phyloP scores from a whole-genome alignment of 371 early-diverging fungal species.

The Circinella minor region DNA sequence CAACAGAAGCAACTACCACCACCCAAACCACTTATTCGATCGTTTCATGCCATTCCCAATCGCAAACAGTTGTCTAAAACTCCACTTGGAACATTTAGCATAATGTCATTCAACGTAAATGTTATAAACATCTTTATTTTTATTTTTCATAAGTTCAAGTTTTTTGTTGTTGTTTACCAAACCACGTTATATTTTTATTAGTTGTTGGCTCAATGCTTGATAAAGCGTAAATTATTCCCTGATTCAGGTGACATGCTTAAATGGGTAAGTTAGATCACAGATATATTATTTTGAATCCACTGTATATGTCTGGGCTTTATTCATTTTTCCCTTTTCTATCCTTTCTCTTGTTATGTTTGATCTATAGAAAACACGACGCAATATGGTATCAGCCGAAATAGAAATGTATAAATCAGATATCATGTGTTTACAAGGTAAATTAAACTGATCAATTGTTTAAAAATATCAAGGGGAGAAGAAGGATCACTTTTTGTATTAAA shows the following conservation, averaged over 20 bases:
- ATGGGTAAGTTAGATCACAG: conserved; percentile 33
- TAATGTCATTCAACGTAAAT: conserved; percentile 50
- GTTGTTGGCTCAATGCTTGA: conserved; percentile 58
- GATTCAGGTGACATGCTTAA: conserved; percentile 49
- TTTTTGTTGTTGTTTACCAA: neutral
- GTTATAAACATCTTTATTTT: neutral
- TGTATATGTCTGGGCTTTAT: no score
- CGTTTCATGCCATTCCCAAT: conserved; percentile 25
- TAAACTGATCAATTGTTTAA: neutral
- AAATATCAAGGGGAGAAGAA: neutral
- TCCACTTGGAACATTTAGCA: conserved; percentile 22
- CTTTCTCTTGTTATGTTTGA: conserved; percentile 41
- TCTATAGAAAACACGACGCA: conserved; percentile 42
- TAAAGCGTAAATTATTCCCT: conserved; percentile 61
- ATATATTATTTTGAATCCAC: no score
- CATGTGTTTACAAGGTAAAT: conserved; percentile 57
- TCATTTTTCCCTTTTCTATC: conserved; percentile 71
- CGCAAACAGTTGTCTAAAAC: conserved; percentile 6
- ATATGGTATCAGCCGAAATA: conserved; percentile 55
- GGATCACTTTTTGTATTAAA: neutral
- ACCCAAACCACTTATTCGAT: conserved; percentile 27
- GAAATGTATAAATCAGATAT: conserved; percentile 53
- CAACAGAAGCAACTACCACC: conserved; percentile 15
- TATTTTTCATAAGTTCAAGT: neutral
- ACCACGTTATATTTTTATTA: conserved; percentile 16